Evolutionary conservation across 148 eudicot species (phyloP).

Genomic region (Rhododendron simsii): DNA sequence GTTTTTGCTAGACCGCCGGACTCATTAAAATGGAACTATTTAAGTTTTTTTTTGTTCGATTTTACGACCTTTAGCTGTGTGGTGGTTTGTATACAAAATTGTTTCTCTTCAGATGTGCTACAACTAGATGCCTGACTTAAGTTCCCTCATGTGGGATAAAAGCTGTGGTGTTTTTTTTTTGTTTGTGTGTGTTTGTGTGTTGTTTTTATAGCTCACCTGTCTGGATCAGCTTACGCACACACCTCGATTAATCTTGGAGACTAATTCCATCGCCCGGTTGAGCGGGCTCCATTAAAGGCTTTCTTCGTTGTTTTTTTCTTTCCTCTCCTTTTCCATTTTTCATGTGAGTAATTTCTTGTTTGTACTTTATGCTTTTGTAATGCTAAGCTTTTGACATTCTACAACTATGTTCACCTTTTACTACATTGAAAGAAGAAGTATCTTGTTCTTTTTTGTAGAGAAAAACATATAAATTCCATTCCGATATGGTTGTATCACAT

Average conservation of each 20-base stretch:
- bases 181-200: no score
- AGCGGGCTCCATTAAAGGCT: not conserved
- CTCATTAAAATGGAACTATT: not conserved
- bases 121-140: not conserved
- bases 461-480: no score
- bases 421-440: not conserved
- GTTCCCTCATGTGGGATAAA: not conserved
- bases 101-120: not conserved
- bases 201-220: no score
- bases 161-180: not conserved
- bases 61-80: not conserved
- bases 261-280: not conserved
- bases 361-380: not conserved
- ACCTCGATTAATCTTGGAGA: not conserved
- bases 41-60: not conserved
- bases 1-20: not conserved
- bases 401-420: not conserved
- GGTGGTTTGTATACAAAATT: slow-evolving; percentile 5
- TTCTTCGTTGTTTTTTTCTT: not conserved
- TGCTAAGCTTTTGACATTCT: not conserved
- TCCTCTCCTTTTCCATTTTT: not conserved
- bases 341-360: not conserved
- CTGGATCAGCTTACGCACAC: not conserved
- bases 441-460: not conserved
- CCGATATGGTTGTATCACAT: no score